Evolutionary conservation across 495 filamentous ascomycete species (phyloP), one percentile per base, ranked within the genome.

Genomic region (Talaromyces thailandensis): DNA sequence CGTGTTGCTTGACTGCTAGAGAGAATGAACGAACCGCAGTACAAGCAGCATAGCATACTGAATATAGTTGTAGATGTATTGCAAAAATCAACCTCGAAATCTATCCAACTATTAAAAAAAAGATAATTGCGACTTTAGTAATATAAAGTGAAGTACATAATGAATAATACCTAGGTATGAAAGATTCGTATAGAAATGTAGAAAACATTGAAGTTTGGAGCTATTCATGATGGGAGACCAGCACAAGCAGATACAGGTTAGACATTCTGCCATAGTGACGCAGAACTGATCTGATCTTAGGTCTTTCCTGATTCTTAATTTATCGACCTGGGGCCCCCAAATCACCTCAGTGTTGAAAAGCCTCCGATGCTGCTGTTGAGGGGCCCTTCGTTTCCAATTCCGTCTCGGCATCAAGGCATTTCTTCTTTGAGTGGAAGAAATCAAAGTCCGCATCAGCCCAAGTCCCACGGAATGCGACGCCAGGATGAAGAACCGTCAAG

Each of bases 401-500:
- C 16, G 12, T 40, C 35, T 40, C 35, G 35, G 35, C 35, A 16
- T 40, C 35, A 40, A 40, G 16, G 14, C n/a, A 18, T 21, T 21
- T 48, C 12, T 53, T 53, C 23, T 53, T 53, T 53, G 50, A 53
- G n/a, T 51, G 48, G 14, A 53, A 53, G 21, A 53, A 53, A 53
- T 24, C 12, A 4, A 25, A 53, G 11, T 53, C 23, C 8, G 23
- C 21, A 25, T 53, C 50, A 53, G 18, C 50, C 50, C 50, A 53
- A 24, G 21, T 24, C 12, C 50, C 50, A 4, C 21, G 6, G 23
- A 53, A 53, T 9, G 21, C 50, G 8, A 53, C 21, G 3, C 76
- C 82, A 0, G 86, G 86, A 64, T 88, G 86, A 62, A 85, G 77
- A 48, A 78, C 68, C 14, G 84, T 88, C 63, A 90, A 64, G 31